phyloP scores from a whole-genome alignment of 2,329 filamentous ascomycete species.

The Trichoderma koningiopsis region DNA sequence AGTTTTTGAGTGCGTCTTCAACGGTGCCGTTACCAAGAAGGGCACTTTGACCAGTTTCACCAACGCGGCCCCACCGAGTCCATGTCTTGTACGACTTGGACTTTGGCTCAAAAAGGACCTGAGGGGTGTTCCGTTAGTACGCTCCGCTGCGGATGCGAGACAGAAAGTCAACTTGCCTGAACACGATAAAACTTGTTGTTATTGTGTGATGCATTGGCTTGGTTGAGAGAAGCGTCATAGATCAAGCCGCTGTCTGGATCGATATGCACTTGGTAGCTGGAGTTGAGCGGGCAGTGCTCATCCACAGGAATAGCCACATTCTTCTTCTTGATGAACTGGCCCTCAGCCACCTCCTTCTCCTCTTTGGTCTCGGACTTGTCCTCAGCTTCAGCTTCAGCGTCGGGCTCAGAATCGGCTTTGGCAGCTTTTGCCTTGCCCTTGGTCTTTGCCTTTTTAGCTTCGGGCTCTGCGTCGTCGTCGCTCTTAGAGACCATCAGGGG shows the following conservation, averaged over 20 bases:
- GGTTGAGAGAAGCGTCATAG: conserved; percentile 78
- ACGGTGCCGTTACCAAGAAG: conserved; percentile 48
- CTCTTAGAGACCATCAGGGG: conserved; percentile 27
- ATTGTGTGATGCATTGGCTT: conserved; percentile 70
- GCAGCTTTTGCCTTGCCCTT: conserved; percentile 30
- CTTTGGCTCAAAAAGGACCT: conserved; percentile 40
- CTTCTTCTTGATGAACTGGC: conserved; percentile 51
- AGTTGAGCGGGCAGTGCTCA: conserved; percentile 42
- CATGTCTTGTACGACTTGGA: conserved; percentile 58
- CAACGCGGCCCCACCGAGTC: conserved; percentile 82
- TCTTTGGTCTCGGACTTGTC: conserved; percentile 43
- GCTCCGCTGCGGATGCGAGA: not conserved
- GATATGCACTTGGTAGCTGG: conserved; percentile 61
- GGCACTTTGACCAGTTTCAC: conserved; percentile 56
- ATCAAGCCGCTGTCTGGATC: conserved; percentile 63
- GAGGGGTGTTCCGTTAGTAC: not conserved
- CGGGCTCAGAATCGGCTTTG: conserved; percentile 39
- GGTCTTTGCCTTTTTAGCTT: conserved; percentile 29
- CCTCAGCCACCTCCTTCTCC: conserved; percentile 44
- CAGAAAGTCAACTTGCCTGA: conserved; percentile 52
- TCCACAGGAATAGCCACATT: conserved; percentile 55
- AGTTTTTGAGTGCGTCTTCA: conserved; percentile 49
- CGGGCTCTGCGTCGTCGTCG: conserved; percentile 17
- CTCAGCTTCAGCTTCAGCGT: conserved; percentile 30
- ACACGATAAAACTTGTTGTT: conserved; percentile 84